Percentiles rank a stretch among this genome's conserved stretches.
These are phyloP conservation scores for Kuraishia capsulata DNA, from an alignment of 805 yeast species.

Conservation along the genomic window DNA sequence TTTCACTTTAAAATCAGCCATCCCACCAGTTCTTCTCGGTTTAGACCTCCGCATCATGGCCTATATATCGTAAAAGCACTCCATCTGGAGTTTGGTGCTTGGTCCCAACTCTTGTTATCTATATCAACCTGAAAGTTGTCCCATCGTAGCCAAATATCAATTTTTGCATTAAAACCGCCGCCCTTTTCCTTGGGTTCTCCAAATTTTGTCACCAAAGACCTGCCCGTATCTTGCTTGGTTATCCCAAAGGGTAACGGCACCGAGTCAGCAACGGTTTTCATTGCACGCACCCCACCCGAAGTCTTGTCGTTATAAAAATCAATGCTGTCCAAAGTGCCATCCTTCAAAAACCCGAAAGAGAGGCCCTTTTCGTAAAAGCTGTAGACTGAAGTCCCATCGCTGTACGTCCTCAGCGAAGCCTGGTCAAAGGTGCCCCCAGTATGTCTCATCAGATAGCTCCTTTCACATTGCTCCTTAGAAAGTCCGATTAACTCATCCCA, in stretches of 20 bases:
- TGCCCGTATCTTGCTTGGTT: constrained; percentile 14
- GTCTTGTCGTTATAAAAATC: constrained; percentile 19
- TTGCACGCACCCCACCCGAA: constrained; percentile 4
- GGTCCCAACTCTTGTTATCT: constrained; percentile 25
- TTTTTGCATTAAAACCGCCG: constrained; percentile 23
- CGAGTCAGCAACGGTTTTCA: not conserved
- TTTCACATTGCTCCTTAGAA: too few relatives aligned
- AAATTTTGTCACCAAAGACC: constrained; percentile 18
- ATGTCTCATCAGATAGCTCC: not conserved
- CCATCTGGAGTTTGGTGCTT: constrained; percentile 19
- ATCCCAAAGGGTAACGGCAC: constrained; percentile 12
- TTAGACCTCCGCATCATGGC: not conserved
- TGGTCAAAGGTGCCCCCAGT: not conserved
- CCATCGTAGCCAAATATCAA: constrained; percentile 33
- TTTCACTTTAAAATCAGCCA: too few relatives aligned
- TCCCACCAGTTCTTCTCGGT: too few relatives aligned
- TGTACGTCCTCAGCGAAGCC: not conserved
- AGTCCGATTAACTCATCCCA: not conserved
- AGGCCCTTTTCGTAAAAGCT: constrained; percentile 15
- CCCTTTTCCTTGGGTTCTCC: constrained; percentile 34
- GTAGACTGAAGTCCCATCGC: constrained; percentile 8
- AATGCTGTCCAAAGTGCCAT: constrained; percentile 19
- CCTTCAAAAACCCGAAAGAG: constrained; percentile 8
- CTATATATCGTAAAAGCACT: constrained; percentile 20
- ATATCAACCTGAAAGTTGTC: constrained; percentile 23